phyloP scores from a whole-genome alignment of 352 stramenopile species.

The Phytopythium montanum region DNA sequence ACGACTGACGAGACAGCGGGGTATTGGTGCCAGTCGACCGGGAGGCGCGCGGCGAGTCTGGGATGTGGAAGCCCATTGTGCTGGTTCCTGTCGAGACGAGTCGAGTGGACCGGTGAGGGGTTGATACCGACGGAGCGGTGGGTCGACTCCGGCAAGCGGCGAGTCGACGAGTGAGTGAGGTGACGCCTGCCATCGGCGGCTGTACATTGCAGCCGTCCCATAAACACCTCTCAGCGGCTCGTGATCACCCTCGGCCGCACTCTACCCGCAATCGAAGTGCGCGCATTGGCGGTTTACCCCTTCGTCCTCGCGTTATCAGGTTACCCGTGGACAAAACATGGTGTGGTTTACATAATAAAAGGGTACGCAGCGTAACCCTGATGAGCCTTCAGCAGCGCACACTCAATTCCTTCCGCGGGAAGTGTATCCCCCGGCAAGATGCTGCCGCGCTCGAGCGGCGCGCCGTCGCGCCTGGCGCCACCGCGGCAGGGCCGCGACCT shows the following conservation, averaged over 20 bases:
- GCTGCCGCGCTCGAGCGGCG: slow-evolving; percentile 29
- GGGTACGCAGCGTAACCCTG: slow-evolving; percentile 5
- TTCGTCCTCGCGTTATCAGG: background rate
- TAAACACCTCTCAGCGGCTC: background rate
- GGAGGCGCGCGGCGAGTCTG: slow-evolving; percentile 34
- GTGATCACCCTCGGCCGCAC: background rate
- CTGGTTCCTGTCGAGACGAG: background rate
- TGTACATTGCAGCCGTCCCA: background rate
- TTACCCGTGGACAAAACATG: background rate
- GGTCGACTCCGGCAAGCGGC: background rate
- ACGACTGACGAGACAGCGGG: background rate
- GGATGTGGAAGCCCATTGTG: slow-evolving; percentile 69
- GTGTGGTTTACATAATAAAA: too few species aligned
- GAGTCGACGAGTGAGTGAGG: background rate
- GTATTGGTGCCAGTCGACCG: background rate
- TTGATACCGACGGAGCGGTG: slow-evolving; percentile 1
- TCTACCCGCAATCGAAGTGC: background rate
- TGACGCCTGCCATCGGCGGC: background rate
- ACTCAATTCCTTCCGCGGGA: slow-evolving; percentile 8
- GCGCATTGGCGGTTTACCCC: background rate
- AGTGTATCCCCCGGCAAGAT: slow-evolving; percentile 8
- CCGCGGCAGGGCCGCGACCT: slow-evolving; percentile 22
- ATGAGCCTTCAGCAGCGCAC: slow-evolving; percentile 33
- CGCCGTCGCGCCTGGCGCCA: slow-evolving; percentile 6
- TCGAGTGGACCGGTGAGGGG: background rate